Base-by-base conservation (phyloP, 164 flowering plant species). In the Umbilicus rupestris region DNA sequence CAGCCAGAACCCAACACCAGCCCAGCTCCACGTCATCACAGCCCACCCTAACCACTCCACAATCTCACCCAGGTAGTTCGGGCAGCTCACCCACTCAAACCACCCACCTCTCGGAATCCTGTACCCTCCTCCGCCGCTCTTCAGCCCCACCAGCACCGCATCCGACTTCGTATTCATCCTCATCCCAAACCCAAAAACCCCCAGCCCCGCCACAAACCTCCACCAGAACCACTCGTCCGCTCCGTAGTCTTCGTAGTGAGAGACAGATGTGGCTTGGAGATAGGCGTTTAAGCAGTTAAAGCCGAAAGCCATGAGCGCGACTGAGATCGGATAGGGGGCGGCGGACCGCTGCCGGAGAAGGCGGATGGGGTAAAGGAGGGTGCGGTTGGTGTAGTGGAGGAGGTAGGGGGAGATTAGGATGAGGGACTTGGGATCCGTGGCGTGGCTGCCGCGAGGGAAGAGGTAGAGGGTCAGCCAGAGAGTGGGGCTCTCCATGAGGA, bases 41-140 rank as follows among this genome's bases (percentile, higher is more conserved):
- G 88, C 78, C 96, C 96, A 94, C 6, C 97, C 97, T 58, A 86
- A 64, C 97, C 99, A 91, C 79, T 94, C 99, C 75, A 91, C 41
- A 33, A 87, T 76, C 87, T 94, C 97, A 30, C 96, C 96, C 16
- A 88, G 79, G 63, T 94, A 94, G 67, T 94, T 94, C 0, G 97
- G 83, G 44, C 97, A 91, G 59, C 92, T 88, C 66, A 94, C 92
- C 72, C 70, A 5, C 84, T 91, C 83, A 70, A 24, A 15, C 47
- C 39, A 29, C 64, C 24, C 31, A 22, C 58, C 58, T 52, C 58
- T 52, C 14, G 58, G 58, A 22, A 52, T 52, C 58, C 22, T 52
- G 22, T 52, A 52, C 58, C 58, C 58, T 22, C 58, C 30, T 0
- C 30, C 58, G 31, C 30, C 58, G 29, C 58, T 52, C 58, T 52